Conservation (phyloP, 1,139 yeast genomes). For the Lodderomyces parapsilosis region DNA sequence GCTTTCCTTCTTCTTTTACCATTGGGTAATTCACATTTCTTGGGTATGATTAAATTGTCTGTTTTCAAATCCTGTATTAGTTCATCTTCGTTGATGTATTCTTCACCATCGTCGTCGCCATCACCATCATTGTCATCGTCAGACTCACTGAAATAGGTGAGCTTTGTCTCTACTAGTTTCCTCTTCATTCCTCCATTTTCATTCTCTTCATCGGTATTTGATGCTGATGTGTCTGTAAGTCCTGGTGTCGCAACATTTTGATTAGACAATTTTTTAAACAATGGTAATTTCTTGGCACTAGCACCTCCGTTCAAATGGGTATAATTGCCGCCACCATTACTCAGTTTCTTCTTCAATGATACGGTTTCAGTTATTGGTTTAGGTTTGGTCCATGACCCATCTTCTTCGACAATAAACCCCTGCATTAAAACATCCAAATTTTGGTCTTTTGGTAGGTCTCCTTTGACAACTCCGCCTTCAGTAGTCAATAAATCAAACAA, state of each 20-base stretch:
- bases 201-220: constrained; percentile 26
- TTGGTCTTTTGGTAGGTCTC: constrained; percentile 51
- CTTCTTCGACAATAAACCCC: constrained; percentile 53
- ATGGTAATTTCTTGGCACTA: constrained; percentile 18
- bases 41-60: constrained; percentile 43
- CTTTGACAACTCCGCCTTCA: constrained; percentile 49
- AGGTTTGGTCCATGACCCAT: constrained; percentile 46
- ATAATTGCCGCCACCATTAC: background rate
- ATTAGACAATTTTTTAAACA: constrained; percentile 27
- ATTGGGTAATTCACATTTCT: constrained; percentile 46
- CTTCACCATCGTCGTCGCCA: background rate
- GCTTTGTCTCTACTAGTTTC: constrained; percentile 46
- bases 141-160: constrained; percentile 52
- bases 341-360: constrained; percentile 10
- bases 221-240: constrained; percentile 47
- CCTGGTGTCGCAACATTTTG: constrained; percentile 18
- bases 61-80: constrained; percentile 22
- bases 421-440: constrained; percentile 59
- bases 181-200: constrained; percentile 35
- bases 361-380: constrained; percentile 26
- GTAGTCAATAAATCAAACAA: constrained; percentile 41
- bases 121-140: constrained; percentile 36
- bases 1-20: constrained; percentile 79
- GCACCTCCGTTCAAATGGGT: background rate
- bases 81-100: constrained; percentile 20